phyloP scores from a whole-genome alignment of 176 grass and related monocot genomes.

The Juncus effusus region DNA sequence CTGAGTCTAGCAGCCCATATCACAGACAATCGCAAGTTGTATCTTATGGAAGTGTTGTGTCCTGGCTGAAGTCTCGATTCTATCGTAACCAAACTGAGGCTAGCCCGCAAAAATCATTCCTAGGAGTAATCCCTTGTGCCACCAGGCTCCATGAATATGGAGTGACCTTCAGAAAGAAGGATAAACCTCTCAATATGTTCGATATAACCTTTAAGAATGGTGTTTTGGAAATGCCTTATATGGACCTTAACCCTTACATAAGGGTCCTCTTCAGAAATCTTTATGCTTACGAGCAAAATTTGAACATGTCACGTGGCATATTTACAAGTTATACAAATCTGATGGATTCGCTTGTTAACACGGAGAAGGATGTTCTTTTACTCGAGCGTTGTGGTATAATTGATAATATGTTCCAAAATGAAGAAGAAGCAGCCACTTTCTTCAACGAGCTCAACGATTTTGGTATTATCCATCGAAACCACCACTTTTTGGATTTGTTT shows the following conservation, averaged over 20 bases:
- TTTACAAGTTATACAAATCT: conserved; percentile 10
- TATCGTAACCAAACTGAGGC: not conserved
- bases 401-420: conserved; percentile 7
- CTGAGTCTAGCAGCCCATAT: too few relatives aligned
- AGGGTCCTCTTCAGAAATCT: conserved; percentile 5
- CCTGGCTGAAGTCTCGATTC: not conserved
- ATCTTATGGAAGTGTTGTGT: not conserved
- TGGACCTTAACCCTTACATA: not conserved
- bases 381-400: not conserved
- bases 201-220: conserved; percentile 16
- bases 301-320: too few relatives aligned
- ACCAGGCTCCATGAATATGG: conserved; percentile 17
- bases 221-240: conserved; percentile 17
- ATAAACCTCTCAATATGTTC: not conserved
- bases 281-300: conserved; percentile 12
- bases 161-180: conserved; percentile 5
- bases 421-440: conserved; percentile 16
- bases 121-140: not conserved
- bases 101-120: not conserved
- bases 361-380: conserved; percentile 8
- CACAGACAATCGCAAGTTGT: not conserved
- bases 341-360: conserved; percentile 2
- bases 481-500: conserved; percentile 2
- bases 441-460: conserved; percentile 14
- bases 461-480: not conserved